Evolutionary conservation across 768 basidiomycete genomes (phyloP).

Genomic region (Coprinopsis cinerea): DNA sequence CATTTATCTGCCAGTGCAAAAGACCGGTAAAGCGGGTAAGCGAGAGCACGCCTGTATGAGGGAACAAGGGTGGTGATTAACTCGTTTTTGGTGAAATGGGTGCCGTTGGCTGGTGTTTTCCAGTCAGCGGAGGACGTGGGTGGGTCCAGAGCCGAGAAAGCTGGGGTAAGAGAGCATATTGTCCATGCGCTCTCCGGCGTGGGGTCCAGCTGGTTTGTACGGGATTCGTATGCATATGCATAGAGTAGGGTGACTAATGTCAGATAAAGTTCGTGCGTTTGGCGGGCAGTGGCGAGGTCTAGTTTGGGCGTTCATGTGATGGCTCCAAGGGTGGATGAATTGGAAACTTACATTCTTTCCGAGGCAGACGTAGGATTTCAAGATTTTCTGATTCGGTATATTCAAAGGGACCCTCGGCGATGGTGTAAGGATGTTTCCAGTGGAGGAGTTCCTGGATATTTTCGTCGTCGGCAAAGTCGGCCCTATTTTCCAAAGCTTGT

Average conservation of each 20-base stretch:
- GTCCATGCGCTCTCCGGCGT: slow-evolving; percentile 90
- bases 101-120: background rate
- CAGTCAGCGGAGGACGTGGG: slow-evolving; percentile 14
- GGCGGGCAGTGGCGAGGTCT: slow-evolving; percentile 57
- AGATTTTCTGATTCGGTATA: slow-evolving; percentile 73
- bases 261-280: slow-evolving; percentile 61
- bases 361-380: slow-evolving; percentile 52
- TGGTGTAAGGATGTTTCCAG: slow-evolving; percentile 57
- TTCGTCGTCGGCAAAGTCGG: slow-evolving; percentile 74
- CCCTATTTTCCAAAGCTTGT: slow-evolving; percentile 39
- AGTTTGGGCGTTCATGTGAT: slow-evolving; percentile 8
- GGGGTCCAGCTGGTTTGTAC: slow-evolving; percentile 74
- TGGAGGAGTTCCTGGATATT: slow-evolving; percentile 63
- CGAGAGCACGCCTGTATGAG: slow-evolving; percentile 69
- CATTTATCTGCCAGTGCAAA: slow-evolving; percentile 70
- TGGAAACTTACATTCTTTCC: slow-evolving; percentile 43
- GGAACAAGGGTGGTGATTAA: slow-evolving; percentile 46
- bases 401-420: slow-evolving; percentile 29
- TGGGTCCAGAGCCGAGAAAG: slow-evolving; percentile 80
- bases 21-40: slow-evolving; percentile 77
- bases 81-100: slow-evolving; percentile 37
- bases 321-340: background rate
- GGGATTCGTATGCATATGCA: slow-evolving; percentile 75
- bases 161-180: slow-evolving; percentile 61
- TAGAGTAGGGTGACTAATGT: slow-evolving; percentile 69